Evolutionary conservation across 208 protist species (phyloP), one percentile per base, ranked within the genome.

Genomic region (Trypanosoma brucei): DNA sequence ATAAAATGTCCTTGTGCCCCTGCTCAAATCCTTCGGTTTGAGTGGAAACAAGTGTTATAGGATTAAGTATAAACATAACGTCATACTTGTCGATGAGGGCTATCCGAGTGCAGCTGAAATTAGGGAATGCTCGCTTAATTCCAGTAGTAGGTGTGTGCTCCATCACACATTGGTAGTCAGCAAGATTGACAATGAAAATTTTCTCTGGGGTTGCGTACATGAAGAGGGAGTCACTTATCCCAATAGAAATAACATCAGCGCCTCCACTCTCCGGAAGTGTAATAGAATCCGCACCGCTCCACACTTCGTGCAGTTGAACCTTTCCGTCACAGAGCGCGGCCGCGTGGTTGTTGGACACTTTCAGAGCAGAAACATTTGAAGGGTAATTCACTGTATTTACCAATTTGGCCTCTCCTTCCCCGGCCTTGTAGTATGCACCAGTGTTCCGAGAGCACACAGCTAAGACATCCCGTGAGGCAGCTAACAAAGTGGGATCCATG

Each of bases 161-260:
- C 45, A 82, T 85, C 3, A 98, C 92, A 45, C 75, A 76, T 55
- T 92, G 80, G 69, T 92, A 79, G 65, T 97, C 96, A 6, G 79
- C 63, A 14, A 98, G 77, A 6, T 86, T 84, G 40, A 96, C 72
- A 35, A 97, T 83, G 53, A 58, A 70, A 31, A 99, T 80, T 50
- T 83, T 82, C 30, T 81, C 92, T 13, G 57, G 62, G 2, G 73
- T 84, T 2, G 93, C 96, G 77, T 97, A 98, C 7, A 98, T 82
- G 55, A 98, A 79, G 51, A 98, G 97, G 13, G 89, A 63, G 59
- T 94, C 82, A 30, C 91, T 97, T 35, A 99, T 82, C 9, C 74
- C 81, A 2, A 97, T 56, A 37, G 83, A 72, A 57, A 91, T 87
- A 53, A 98, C 79, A 31, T 64, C 68, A 30, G 69, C 65, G 31